Conservation (phyloP, 768 basidiomycete genomes). For the Candolleomyces efflorescens region DNA sequence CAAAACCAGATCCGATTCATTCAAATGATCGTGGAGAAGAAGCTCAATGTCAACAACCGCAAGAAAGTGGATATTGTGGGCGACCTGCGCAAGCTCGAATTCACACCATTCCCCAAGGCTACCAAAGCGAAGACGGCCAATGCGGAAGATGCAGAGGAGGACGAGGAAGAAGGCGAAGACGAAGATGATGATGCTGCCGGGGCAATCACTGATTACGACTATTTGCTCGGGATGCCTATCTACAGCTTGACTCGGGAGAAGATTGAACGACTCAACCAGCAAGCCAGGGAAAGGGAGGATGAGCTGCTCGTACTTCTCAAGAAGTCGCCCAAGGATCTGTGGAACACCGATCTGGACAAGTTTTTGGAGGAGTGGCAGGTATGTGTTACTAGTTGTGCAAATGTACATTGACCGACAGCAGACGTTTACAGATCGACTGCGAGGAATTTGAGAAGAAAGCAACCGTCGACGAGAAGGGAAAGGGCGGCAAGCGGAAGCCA, state of each 20-base stretch:
- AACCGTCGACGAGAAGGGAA: constrained; percentile 28
- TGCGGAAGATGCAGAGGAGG: constrained; percentile 44
- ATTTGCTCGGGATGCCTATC: constrained; percentile 92
- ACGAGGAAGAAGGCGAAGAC: constrained; percentile 42
- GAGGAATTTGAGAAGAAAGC: constrained; percentile 40
- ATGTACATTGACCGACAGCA: neutral
- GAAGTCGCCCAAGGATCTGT: constrained; percentile 76
- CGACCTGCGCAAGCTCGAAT: constrained; percentile 79
- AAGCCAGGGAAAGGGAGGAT: constrained; percentile 76
- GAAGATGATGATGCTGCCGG: constrained; percentile 27
- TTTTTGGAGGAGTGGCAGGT: constrained; percentile 88
- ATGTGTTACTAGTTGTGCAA: constrained; percentile 22
- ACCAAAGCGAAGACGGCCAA: constrained; percentile 59
- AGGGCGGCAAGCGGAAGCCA: constrained; percentile 49
- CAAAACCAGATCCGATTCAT: constrained; percentile 97
- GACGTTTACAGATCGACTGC: constrained; percentile 34
- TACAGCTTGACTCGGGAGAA: constrained; percentile 93
- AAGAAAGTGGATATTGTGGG: constrained; percentile 83
- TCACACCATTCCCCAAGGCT: constrained; percentile 89
- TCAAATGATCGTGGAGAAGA: constrained; percentile 87
- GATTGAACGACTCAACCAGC: constrained; percentile 81
- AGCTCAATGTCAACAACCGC: constrained; percentile 80
- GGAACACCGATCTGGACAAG: constrained; percentile 84
- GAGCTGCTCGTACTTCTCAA: constrained; percentile 78
- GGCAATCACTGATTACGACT: constrained; percentile 74